phyloP scores from a whole-genome alignment of 768 basidiomycete species.

The Russula lepida region DNA sequence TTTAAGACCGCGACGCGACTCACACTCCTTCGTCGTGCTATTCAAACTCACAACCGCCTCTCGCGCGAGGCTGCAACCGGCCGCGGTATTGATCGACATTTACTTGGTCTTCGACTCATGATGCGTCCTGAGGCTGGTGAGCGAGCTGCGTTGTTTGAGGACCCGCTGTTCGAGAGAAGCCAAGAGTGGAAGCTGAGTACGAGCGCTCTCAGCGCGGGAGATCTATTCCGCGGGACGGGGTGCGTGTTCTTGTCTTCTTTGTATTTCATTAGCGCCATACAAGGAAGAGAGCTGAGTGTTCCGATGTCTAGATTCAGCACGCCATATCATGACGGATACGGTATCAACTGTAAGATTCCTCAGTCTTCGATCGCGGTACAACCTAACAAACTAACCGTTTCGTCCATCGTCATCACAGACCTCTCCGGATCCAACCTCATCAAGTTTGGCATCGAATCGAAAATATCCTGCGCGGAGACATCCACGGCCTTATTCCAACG shows the following conservation, averaged over 20 bases:
- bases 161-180: conserved; percentile 64
- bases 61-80: conserved; percentile 76
- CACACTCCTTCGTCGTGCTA: conserved; percentile 53
- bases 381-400: neutral
- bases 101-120: conserved; percentile 74
- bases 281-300: neutral
- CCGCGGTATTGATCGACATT: conserved; percentile 81
- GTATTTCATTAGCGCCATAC: neutral
- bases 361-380: neutral
- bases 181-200: conserved; percentile 85
- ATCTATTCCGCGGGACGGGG: conserved; percentile 85
- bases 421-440: conserved; percentile 68
- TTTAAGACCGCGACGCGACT: conserved; percentile 29
- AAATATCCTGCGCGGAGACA: conserved; percentile 57
- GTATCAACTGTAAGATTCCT: conserved; percentile 73
- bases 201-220: conserved; percentile 80
- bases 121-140: conserved; percentile 49
- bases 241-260: conserved; percentile 26
- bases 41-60: conserved; percentile 59
- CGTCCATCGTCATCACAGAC: conserved; percentile 38
- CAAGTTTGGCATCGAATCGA: conserved; percentile 93
- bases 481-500: conserved; percentile 63
- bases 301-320: conserved; percentile 59
- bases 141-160: conserved; percentile 59
- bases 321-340: conserved; percentile 78